Evolutionary conservation across 2,329 filamentous ascomycete species (phyloP), one percentile per base, ranked within the genome.

Genomic region (Biscogniauxia marginata): DNA sequence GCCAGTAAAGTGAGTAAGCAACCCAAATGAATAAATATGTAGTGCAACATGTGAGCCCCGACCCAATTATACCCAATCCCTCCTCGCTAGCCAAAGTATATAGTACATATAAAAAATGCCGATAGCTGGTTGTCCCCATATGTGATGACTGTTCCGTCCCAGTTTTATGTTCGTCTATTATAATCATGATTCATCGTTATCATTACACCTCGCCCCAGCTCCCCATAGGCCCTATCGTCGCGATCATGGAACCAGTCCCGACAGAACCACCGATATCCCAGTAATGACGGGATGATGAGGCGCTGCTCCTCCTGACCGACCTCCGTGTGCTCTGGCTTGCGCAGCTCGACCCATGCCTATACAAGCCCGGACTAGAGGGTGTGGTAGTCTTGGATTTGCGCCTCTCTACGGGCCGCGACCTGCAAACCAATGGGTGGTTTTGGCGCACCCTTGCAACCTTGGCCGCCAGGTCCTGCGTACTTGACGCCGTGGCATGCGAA

Each of bases 211-310:
- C 90, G 8, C 89, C 90, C 90, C 90, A 95, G 63, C 84, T 87
- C 16, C 90, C 90, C 79, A 89, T 84, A 7, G 83, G 84, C 1
- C 86, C 87, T 43, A 82, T 84, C 49, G 83, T 81, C 2, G 84
- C 85, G 70, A 90, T 84, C 59, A 87, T 79, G 62, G 87, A 90
- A 3, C 88, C 88, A 54, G 89, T 93, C 1, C 89, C 90, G 21
- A 91, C 82, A 65, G 86, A 92, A 5, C 86, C 89, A 22, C 91
- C 91, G 62, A 96, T 84, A 71, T 96, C 93, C 93, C 93, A 97
- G 72, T 96, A 97, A 70, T 96, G 91, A 52, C 91, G 79, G 47
- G 87, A 90, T 21, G 70, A 71, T 46, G 89, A 93, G 30, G 85
- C 82, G 62, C 84, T 87, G 65, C 85, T 90, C 52, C 83, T 79